These are phyloP conservation scores for Boletus edulis DNA, from an alignment of 768 basidiomycete species.

Conservation along the genomic window DNA sequence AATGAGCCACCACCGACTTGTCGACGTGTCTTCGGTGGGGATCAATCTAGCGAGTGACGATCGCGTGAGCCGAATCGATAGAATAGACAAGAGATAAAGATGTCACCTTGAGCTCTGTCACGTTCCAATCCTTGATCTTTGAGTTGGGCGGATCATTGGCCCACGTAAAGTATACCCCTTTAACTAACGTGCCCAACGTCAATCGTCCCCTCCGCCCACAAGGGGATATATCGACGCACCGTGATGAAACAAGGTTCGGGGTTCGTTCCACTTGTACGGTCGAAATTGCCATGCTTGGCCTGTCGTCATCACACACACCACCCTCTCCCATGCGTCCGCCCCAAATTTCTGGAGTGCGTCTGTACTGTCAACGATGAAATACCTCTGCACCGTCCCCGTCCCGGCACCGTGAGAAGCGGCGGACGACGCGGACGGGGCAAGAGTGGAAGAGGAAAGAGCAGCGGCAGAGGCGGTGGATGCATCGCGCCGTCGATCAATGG, in stretches of 20 bases:
- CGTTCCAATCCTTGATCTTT: slow-evolving; percentile 96
- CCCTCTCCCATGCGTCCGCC: slow-evolving; percentile 93
- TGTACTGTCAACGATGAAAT: slow-evolving; percentile 88
- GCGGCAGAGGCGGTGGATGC: slow-evolving; percentile 24
- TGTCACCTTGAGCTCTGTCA: slow-evolving; percentile 83
- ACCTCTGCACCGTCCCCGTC: slow-evolving; percentile 46
- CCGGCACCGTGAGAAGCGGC: slow-evolving; percentile 23
- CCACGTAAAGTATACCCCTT: slow-evolving; percentile 95
- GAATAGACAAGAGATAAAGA: accelerated
- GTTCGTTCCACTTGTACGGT: slow-evolving; percentile 96
- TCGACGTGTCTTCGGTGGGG: slow-evolving; percentile 84
- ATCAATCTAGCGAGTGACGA: slow-evolving; percentile 70
- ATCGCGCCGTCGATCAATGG: slow-evolving; percentile 85
- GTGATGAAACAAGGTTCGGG: slow-evolving; percentile 88
- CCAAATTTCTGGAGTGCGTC: slow-evolving; percentile 93
- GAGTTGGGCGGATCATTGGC: slow-evolving; percentile 86
- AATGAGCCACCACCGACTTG: slow-evolving; percentile 91
- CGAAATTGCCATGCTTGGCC: slow-evolving; percentile 98
- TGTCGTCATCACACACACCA: slow-evolving; percentile 97
- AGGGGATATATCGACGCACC: slow-evolving; percentile 42
- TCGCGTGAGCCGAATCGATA: background rate
- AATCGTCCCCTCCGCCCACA: background rate
- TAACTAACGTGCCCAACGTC: slow-evolving; percentile 52
- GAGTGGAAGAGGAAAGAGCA: slow-evolving; percentile 8
- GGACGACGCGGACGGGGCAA: background rate